A percentile compares a stretch with the other conserved stretches of the same genome.
These are phyloP conservation scores for Aureobasidium melanogenum DNA, from an alignment of 2,329 filamentous ascomycete species.

Conservation along the genomic window DNA sequence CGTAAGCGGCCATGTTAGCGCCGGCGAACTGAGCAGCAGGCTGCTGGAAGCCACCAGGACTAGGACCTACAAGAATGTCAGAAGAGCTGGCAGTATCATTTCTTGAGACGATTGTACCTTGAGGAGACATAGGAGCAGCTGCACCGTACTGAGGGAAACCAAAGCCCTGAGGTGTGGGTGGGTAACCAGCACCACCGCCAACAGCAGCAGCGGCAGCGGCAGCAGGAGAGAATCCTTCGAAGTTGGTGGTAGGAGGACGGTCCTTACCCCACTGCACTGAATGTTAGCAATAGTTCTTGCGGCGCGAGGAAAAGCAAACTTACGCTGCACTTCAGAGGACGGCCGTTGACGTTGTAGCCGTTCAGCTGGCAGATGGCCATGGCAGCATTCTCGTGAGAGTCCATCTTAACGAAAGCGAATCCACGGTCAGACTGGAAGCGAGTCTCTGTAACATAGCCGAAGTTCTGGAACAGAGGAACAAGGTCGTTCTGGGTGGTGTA, in stretches of 20 bases:
- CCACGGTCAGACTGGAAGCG: conserved; percentile 96
- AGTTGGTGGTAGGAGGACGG: conserved; percentile 75
- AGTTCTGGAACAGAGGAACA: conserved; percentile 97
- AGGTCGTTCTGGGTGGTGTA: conserved; percentile 96
- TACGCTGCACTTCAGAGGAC: conserved; percentile 97
- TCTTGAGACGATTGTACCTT: conserved; percentile 35
- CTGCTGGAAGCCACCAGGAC: conserved; percentile 42
- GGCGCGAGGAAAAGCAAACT: conserved; percentile 35
- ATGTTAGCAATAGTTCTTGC: conserved; percentile 17
- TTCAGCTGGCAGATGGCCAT: conserved; percentile 98
- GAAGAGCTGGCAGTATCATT: conserved; percentile 18
- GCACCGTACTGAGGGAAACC: conserved; percentile 95
- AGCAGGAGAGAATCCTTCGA: conserved; percentile 76
- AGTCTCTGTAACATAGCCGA: conserved; percentile 93
- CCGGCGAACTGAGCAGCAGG: conserved; percentile 53
- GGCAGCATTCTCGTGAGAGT: conserved; percentile 92
- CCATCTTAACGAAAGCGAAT: conserved; percentile 99
- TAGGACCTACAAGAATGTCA: conserved; percentile 19
- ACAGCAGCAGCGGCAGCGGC: conserved; percentile 56
- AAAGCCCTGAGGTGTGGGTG: conserved; percentile 62
- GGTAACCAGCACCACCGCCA: conserved; percentile 55
- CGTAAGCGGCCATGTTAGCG: conserved; percentile 45
- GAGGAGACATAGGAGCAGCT: conserved; percentile 55
- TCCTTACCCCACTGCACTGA: conserved; percentile 88
- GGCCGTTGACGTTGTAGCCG: conserved; percentile 94